phyloP scores from a whole-genome alignment of 345 rosid genomes.

The Lepidium africanum region DNA sequence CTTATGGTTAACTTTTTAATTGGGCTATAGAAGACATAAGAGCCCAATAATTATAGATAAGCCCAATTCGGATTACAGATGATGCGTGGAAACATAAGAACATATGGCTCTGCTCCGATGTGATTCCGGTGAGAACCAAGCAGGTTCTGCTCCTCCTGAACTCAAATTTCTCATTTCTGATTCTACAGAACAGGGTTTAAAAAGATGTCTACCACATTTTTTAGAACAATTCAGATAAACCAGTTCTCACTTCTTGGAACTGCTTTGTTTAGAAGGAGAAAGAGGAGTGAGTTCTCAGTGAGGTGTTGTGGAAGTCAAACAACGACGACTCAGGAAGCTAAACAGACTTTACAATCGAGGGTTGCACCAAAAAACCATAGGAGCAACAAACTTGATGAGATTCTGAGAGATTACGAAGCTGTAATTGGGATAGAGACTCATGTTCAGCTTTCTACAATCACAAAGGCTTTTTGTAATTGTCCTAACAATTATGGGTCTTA shows the following conservation, averaged over 20 bases:
- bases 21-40: too few species aligned
- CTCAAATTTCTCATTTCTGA: neutral
- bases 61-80: too few species aligned
- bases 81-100: too few species aligned
- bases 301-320: constrained; percentile 40
- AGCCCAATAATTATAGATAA: too few species aligned
- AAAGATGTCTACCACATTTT: constrained; percentile 53
- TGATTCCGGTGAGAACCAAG: too few species aligned
- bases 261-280: constrained; percentile 35
- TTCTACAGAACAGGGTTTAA: neutral
- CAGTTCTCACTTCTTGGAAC: constrained; percentile 38
- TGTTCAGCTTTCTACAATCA: constrained; percentile 75
- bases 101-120: too few species aligned
- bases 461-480: constrained; percentile 88
- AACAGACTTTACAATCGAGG: constrained; percentile 34
- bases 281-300: constrained; percentile 45
- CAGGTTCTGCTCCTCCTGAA: neutral
- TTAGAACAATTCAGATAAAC: constrained; percentile 46
- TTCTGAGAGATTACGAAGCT: constrained; percentile 61
- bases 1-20: too few species aligned
- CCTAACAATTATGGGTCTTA: constrained; percentile 73
- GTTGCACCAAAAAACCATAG: constrained; percentile 34
- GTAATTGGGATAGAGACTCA: constrained; percentile 96
- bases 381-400: constrained; percentile 42
- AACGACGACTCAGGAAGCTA: constrained; percentile 46